A percentile compares a stretch with the other conserved stretches of the same genome.
phyloP scores from a whole-genome alignment of 768 basidiomycete genomes.

The Russula abietina region DNA sequence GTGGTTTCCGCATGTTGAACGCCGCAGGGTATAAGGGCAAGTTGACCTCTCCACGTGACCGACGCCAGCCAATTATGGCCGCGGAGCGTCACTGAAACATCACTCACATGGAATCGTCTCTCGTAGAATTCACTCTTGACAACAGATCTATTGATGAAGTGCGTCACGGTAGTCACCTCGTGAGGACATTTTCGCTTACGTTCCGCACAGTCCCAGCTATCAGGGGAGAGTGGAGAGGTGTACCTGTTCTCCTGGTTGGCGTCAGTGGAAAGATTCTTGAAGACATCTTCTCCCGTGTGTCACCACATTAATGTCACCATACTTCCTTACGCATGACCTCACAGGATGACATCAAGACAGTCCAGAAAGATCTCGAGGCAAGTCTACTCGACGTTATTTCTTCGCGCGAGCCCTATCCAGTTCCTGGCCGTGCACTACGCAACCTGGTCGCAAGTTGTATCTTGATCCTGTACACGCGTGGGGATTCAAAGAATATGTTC shows the following conservation, averaged over 20 bases:
- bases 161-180: not conserved
- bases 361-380: conserved; percentile 57
- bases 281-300: conserved; percentile 48
- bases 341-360: conserved; percentile 61
- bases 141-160: conserved; percentile 24
- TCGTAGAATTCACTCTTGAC: conserved; percentile 18
- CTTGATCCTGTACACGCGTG: conserved; percentile 62
- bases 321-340: not conserved
- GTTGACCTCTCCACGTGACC: conserved; percentile 2
- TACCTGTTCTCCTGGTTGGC: conserved; percentile 84
- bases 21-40: too few species aligned
- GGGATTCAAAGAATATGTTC: conserved; percentile 80
- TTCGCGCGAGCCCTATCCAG: conserved; percentile 60
- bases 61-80: not conserved
- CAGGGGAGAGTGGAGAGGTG: conserved; percentile 72
- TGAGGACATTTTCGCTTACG: not conserved
- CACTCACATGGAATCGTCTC: conserved; percentile 12
- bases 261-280: conserved; percentile 53
- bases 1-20: not conserved
- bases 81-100: not conserved
- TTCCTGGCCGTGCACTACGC: conserved; percentile 81
- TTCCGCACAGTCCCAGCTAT: conserved; percentile 50
- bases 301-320: not conserved
- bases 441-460: conserved; percentile 76
- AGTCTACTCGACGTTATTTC: conserved; percentile 62